Evolutionary conservation across 257 asterid genomes (phyloP).

Genomic region (Solanum chiquidenum): DNA sequence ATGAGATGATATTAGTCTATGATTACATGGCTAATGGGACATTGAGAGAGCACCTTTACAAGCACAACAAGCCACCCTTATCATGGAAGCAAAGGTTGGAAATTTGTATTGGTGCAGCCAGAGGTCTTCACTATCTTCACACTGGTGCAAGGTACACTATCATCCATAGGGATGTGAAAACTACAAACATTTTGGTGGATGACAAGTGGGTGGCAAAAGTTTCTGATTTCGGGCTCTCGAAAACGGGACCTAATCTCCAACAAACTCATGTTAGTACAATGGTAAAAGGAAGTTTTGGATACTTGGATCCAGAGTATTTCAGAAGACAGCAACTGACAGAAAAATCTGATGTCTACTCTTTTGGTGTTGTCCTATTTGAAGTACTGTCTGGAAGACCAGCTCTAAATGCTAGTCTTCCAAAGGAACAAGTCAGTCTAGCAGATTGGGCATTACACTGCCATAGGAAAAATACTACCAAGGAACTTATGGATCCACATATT

Average conservation of each 20-base stretch:
- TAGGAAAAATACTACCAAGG: slow-evolving; percentile 9
- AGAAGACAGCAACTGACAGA: slow-evolving; percentile 62
- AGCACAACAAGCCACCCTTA: slow-evolving; percentile 11
- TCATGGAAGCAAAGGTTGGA: slow-evolving; percentile 55
- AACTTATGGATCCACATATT: slow-evolving; percentile 38
- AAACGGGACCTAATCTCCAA: slow-evolving; percentile 31
- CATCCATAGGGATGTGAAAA: slow-evolving; percentile 77
- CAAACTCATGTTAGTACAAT: slow-evolving; percentile 64
- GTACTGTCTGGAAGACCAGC: slow-evolving; percentile 65
- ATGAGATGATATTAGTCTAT: slow-evolving; percentile 71
- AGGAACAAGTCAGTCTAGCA: slow-evolving; percentile 54
- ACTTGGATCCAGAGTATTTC: slow-evolving; percentile 73
- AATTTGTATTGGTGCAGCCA: slow-evolving; percentile 66
- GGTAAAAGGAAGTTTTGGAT: slow-evolving; percentile 79
- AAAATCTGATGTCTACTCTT: slow-evolving; percentile 70
- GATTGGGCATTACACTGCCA: slow-evolving; percentile 48
- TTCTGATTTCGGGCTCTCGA: slow-evolving; percentile 75
- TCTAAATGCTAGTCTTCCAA: slow-evolving; percentile 35
- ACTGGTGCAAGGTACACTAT: slow-evolving; percentile 67
- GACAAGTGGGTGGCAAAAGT: slow-evolving; percentile 71
- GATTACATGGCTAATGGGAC: slow-evolving; percentile 86
- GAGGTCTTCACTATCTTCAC: slow-evolving; percentile 81
- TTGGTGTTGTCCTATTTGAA: slow-evolving; percentile 65
- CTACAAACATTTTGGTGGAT: slow-evolving; percentile 57
- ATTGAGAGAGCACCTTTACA: slow-evolving; percentile 58